Evolutionary conservation across 495 filamentous ascomycete species (phyloP), one percentile per base, ranked within the genome.

Genomic region (Aspergillus wentii): DNA sequence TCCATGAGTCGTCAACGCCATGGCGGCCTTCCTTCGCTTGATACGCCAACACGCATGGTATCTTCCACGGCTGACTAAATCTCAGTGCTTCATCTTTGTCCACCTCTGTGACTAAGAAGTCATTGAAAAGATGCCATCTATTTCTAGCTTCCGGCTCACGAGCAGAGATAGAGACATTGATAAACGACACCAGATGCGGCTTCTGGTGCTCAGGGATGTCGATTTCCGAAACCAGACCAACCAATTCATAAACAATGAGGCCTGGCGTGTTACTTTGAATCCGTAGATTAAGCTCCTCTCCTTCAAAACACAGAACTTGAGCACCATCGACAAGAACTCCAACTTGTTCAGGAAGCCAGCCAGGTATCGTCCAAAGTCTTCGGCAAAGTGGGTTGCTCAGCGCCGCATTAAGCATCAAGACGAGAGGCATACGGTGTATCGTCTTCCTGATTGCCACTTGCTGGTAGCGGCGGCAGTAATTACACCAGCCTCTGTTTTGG

Each of bases 121-220:
- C 92, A 38, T 99, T 99, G 62, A 99, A 95, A 4, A 99, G 56
- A 52, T 95, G 86, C 92, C 92, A 99, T 43, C 79, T 78, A 46
- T 68, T 76, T 35, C 78, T 68, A 1, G 55, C 56, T 6, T 78
- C 67, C 4, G 71, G 47, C 5, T 70, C 62, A 1, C 74, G 71
- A 8, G 68, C 66, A 8, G 88, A 87, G 17, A 90, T 76, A 1
- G 81, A 84, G 29, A 94, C 86, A 59, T 97, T 89, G 46, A 94
- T 76, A 43, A 94, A 79, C 8, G 88, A 87, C 13, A 97, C 89
- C 25, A 99, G 74, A 65, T 99, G 92, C 1, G 88, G 78, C 48
- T 89, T 89, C 54, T 91, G 84, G 17, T 84, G 78, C 40, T 90
- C 78, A 8, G 78, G 80, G 41, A 83, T 83, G 43, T 91, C 83